Base-by-base conservation (phyloP, 305 asterid genomes). In the Nicotiana rustica region DNA sequence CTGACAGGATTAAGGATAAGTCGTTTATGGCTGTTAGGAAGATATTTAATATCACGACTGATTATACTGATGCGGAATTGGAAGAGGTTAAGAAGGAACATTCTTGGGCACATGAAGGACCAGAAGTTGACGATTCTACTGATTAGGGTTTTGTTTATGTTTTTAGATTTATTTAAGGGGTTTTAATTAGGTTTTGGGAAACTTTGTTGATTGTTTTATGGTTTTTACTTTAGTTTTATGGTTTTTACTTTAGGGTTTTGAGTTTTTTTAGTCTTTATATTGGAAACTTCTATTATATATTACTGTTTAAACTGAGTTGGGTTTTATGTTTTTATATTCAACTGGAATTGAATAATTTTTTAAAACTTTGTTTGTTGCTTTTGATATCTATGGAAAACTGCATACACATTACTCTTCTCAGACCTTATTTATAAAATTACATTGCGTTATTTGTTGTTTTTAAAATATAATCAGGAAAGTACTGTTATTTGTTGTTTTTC, bases 101-200 rank as follows among this genome's bases (percentile, higher is more conserved):
- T 6, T 2, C 9, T 8, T 82, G 81, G 84, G 65, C 56, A 0
- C 71, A 66, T 67, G 78, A 81, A 67, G 67, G 78, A 12, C 17
- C 3, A 18, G 67, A 79, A 17, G 18, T 21, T 10, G 82, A 79
- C 12, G 68, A 59, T 6, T 61, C 14, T 61, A 10, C 21, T 61
- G 4, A 61, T 18, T 61, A 61, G 33, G 21, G 47, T 41, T 61
- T 61, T 6, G 10, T 61, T 61, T 57, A 1, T 17, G 4, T 57
- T n/a, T 57, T 17, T 17, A 4, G 2, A 1, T n/a, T n/a, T 6
- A n/a, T 6, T 61, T 61, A 18, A 61, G 67, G 33, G 14, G 31
- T 19, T 61, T 61, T 61, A 61, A 19, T 61, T 18, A 57, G 25
- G 47, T 41, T 7, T 7, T 41, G 7, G 47, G 47, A 41, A 0